Conservation (phyloP, 2,329 filamentous ascomycete species). For the Fonsecaea erecta region DNA sequence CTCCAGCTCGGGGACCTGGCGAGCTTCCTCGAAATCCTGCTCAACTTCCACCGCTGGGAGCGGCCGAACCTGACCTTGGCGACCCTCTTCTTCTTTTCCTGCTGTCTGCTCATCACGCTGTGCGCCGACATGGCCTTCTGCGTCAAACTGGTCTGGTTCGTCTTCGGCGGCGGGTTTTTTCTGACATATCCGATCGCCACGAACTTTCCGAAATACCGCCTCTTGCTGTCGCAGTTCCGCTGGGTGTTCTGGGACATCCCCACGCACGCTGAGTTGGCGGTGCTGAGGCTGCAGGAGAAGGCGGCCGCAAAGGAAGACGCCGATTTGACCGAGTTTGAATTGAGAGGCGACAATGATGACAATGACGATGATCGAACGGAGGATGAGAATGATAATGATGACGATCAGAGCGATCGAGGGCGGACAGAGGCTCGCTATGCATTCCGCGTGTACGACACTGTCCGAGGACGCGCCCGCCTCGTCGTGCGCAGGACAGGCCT, state of each 20-base stretch:
- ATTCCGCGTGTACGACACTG: conserved; percentile 23
- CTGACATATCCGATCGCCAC: conserved; percentile 44
- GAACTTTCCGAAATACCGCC: conserved; percentile 44
- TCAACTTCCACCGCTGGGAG: conserved; percentile 47
- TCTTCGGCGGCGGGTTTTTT: conserved; percentile 45
- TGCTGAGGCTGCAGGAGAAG: conserved; percentile 33
- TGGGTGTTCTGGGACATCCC: conserved; percentile 49
- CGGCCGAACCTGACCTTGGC: conserved; percentile 42
- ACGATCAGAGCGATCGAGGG: background rate
- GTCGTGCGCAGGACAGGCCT: conserved; percentile 18
- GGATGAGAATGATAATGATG: background rate
- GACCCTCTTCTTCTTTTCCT: conserved; percentile 43
- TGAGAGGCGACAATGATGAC: background rate
- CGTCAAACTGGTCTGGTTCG: conserved; percentile 45
- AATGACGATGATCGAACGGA: background rate
- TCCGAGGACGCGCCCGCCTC: conserved; percentile 10
- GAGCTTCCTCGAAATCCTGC: conserved; percentile 45
- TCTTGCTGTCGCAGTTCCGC: conserved; percentile 43
- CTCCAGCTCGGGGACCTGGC: conserved; percentile 46
- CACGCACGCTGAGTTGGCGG: conserved; percentile 39
- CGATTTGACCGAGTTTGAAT: conserved; percentile 21
- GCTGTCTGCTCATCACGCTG: conserved; percentile 41
- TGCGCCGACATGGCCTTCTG: conserved; percentile 43
- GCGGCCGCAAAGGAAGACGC: conserved; percentile 22
- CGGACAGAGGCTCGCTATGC: background rate